Conservation (phyloP, 2,329 filamentous ascomycete species). For the Elsinoe necatrix region DNA sequence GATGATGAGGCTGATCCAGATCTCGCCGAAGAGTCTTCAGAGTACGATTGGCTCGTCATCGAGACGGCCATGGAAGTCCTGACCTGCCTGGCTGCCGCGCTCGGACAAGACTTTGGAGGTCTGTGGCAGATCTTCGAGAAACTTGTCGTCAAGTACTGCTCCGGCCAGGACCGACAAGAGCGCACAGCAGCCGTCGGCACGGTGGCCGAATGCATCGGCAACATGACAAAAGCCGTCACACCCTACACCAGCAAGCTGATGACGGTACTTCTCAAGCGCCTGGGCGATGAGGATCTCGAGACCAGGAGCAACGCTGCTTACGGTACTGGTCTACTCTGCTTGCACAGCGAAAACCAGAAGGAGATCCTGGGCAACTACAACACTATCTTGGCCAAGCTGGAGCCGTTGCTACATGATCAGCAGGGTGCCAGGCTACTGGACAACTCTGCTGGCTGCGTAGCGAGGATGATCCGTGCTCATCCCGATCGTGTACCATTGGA, state of each 20-base stretch:
- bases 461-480: slow-evolving; percentile 84
- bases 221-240: slow-evolving; percentile 73
- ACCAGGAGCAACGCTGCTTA: slow-evolving; percentile 95
- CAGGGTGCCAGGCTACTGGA: slow-evolving; percentile 78
- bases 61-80: slow-evolving; percentile 91
- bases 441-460: slow-evolving; percentile 86
- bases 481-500: slow-evolving; percentile 71
- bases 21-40: slow-evolving; percentile 64
- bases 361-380: slow-evolving; percentile 68
- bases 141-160: slow-evolving; percentile 77
- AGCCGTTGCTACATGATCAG: slow-evolving; percentile 64
- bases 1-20: slow-evolving; percentile 70
- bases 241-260: slow-evolving; percentile 70
- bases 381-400: slow-evolving; percentile 73
- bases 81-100: slow-evolving; percentile 70
- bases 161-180: slow-evolving; percentile 77
- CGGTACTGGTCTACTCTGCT: slow-evolving; percentile 74
- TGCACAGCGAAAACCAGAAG: slow-evolving; percentile 65
- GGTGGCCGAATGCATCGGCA: slow-evolving; percentile 80
- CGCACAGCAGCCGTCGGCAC: slow-evolving; percentile 84
- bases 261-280: slow-evolving; percentile 73
- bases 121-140: slow-evolving; percentile 96
- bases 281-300: slow-evolving; percentile 82
- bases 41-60: slow-evolving; percentile 95
- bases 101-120: slow-evolving; percentile 73